phyloP scores from a whole-genome alignment of 768 basidiomycete species.

The Tulasnella sp. region DNA sequence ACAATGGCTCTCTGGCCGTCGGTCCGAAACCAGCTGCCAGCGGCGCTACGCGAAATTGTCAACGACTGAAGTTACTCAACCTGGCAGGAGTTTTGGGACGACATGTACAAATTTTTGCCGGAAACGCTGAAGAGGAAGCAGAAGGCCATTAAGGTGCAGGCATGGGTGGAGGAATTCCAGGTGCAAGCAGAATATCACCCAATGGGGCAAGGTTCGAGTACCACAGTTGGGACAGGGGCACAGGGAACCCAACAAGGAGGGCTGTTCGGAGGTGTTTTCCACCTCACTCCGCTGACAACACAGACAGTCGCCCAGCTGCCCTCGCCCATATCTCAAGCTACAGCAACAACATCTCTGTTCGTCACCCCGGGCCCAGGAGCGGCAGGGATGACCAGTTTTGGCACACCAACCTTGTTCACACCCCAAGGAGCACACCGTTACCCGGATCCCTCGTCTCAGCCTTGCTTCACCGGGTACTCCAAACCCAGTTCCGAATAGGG shows the following conservation, averaged over 20 bases:
- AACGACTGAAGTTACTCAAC: background rate
- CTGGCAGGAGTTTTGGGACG: background rate
- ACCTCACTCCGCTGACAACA: background rate
- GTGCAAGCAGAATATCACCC: background rate
- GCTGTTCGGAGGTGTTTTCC: background rate
- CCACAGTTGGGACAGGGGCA: background rate
- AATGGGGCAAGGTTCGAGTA: background rate
- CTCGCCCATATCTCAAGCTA: background rate
- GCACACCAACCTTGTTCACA: background rate
- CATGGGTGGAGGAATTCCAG: background rate
- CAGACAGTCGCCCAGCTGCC: background rate
- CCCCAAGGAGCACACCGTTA: background rate
- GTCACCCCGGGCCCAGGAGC: background rate
- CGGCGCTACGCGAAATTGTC: background rate
- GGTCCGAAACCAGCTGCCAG: background rate
- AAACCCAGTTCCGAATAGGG: background rate
- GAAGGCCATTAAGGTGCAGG: background rate
- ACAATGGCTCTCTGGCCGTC: background rate
- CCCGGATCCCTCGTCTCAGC: background rate
- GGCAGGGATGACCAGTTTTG: background rate
- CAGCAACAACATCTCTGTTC: background rate
- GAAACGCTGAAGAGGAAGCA: background rate
- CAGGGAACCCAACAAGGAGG: background rate
- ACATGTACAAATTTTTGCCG: background rate
- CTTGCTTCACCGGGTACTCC: background rate